Conservation (phyloP, 768 basidiomycete species). For the Dendrothele bispora region DNA sequence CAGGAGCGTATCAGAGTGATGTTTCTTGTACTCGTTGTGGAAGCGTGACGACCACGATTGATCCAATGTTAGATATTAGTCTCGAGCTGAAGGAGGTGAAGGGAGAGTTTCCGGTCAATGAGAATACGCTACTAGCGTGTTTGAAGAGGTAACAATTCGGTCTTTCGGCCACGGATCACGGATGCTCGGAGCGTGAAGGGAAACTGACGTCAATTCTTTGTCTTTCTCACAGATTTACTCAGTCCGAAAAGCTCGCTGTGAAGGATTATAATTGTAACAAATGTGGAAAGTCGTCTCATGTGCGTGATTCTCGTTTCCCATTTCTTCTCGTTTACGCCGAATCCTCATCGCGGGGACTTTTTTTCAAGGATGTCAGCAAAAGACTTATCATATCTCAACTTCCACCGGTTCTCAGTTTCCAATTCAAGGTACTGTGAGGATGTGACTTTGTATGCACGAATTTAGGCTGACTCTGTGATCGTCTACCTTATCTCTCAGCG, state of each 20-base stretch:
- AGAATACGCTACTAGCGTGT: too few species aligned
- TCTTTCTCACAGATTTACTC: conserved; percentile 63
- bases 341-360: conserved; percentile 4
- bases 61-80: conserved; percentile 90
- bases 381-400: conserved; percentile 82
- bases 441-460: background rate
- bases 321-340: background rate
- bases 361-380: conserved; percentile 71
- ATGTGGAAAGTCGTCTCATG: conserved; percentile 71
- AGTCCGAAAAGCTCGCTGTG: conserved; percentile 77
- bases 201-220: too few species aligned
- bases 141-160: too few species aligned
- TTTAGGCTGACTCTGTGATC: conserved; percentile 6
- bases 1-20: conserved; percentile 84
- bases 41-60: conserved; percentile 73
- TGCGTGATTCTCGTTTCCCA: too few species aligned
- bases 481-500: too few species aligned
- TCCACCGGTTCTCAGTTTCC: conserved; percentile 89
- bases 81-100: conserved; percentile 71
- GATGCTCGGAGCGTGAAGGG: too few species aligned
- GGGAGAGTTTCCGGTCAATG: conserved; percentile 40
- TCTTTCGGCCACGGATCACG: too few species aligned
- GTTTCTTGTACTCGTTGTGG: conserved; percentile 87
- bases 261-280: conserved; percentile 85
- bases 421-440: conserved; percentile 75